phyloP scores from a whole-genome alignment of 352 stramenopile genomes.

The Elongisporangium prolatum region DNA sequence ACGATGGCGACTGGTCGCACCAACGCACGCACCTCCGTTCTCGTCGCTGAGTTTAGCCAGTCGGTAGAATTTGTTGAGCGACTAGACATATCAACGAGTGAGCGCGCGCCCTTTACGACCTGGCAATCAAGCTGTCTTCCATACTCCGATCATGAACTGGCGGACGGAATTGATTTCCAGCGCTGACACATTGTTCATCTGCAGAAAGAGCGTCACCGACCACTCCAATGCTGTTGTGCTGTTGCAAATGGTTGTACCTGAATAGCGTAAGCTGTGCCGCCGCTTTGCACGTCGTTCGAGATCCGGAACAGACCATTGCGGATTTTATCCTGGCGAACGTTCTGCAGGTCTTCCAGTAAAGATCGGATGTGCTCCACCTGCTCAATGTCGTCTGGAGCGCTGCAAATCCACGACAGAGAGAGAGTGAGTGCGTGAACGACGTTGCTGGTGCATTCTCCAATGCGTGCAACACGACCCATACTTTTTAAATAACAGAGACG shows the following conservation, averaged over 20 bases:
- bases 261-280: constrained; percentile 69
- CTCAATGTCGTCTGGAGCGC: constrained; percentile 78
- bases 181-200: constrained; percentile 87
- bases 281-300: constrained; percentile 65
- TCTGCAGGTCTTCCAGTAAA: constrained; percentile 84
- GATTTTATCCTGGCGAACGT: constrained; percentile 88
- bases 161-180: constrained; percentile 86
- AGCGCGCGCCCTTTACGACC: no score
- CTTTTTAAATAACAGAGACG: constrained; percentile 83
- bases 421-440: background rate
- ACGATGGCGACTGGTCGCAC: background rate
- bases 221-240: background rate
- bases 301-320: constrained; percentile 84
- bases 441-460: background rate
- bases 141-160: constrained; percentile 83
- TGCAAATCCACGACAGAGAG: constrained; percentile 9
- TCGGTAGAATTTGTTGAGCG: constrained; percentile 74
- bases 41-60: constrained; percentile 54
- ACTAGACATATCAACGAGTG: constrained; percentile 23
- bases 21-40: constrained; percentile 14
- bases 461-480: constrained; percentile 13
- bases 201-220: background rate
- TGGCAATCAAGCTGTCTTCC: constrained; percentile 2
- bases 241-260: constrained; percentile 18
- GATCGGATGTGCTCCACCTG: constrained; percentile 78